Evolutionary conservation across 164 flowering plant genomes (phyloP), one percentile per base, ranked within the genome.

Genomic region (Vitis riparia): DNA sequence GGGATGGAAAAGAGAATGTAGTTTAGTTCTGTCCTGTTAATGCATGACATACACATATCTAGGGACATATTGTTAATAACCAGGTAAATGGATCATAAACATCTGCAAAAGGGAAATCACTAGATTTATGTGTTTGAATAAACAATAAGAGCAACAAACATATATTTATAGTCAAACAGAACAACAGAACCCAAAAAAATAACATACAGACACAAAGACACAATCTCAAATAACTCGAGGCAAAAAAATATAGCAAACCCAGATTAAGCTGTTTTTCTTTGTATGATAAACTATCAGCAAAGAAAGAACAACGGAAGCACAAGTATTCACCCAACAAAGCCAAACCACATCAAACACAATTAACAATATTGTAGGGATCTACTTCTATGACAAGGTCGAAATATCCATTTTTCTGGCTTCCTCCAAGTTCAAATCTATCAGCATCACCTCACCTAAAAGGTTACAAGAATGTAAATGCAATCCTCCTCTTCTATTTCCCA

Each of bases 21-120:
- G 19, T 58, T 68, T 57, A 58, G 55, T 53, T 63, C 66, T 49
- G 27, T 8, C 5, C 44, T 49, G 53, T 68, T 57, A 19, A 67
- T 9, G 69, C 2, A 58, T 44, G 44, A 51, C 19, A 65, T 27
- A 50, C 15, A 37, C 44, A 37, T 37, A 37, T 37, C 44, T 37
- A 37, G 44, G n/a, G 12, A 65, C 11, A 51, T 17, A 51, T 11
- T 12, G 57, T 65, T 51, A 10, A 65, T 50, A 65, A 51, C 16
- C 37, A 65, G 30, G 29, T 27, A 23, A 64, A 12, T 65, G 68
- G 37, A 3, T 19, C 57, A 53, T 51, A 17, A 11, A 65, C 12
- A 30, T 51, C 30, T 65, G 57, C 57, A 37, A 65, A 51, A 59
- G 15, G 15, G 32, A 52, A 13, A 13, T 65, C 29, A 65, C 49